phyloP scores from a whole-genome alignment of 306 rosid genomes.

The Adenanthera pavonina region DNA sequence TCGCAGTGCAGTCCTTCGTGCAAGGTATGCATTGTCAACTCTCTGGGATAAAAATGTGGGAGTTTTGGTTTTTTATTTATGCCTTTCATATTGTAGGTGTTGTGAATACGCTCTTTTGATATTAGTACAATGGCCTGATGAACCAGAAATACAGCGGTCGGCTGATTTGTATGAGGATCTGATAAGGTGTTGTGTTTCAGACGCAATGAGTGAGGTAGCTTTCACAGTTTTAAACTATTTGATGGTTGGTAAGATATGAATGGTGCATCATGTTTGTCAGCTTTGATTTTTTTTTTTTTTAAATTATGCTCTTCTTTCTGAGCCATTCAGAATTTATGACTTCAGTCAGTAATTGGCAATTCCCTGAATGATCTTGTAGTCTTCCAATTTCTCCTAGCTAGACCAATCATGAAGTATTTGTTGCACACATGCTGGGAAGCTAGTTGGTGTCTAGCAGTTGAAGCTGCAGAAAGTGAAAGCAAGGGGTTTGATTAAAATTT shows the following conservation, averaged over 20 bases:
- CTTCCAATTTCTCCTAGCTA: not conserved
- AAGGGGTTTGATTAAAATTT: not conserved
- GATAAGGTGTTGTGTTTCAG: constrained; percentile 93
- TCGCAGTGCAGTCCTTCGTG: constrained; percentile 90
- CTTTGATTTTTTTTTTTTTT: constrained; percentile 24
- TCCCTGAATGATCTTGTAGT: not conserved
- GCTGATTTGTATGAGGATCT: constrained; percentile 91
- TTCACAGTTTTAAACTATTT: constrained; percentile 29
- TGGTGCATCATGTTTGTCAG: constrained; percentile 30
- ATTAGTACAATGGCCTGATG: constrained; percentile 98
- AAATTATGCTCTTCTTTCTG: not conserved
- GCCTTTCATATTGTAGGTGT: constrained; percentile 64
- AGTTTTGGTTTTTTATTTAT: constrained; percentile 38
- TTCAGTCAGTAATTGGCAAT: not conserved
- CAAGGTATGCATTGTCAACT: constrained; percentile 64
- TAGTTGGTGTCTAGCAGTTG: constrained; percentile 12
- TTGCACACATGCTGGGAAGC: not conserved
- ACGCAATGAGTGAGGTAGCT: constrained; percentile 98
- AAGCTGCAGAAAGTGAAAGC: not conserved
- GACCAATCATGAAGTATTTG: not conserved
- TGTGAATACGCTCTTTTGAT: constrained; percentile 96
- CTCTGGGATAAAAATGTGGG: not conserved
- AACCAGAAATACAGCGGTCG: constrained; percentile 88
- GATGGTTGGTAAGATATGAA: constrained; percentile 13
- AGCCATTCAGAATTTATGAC: constrained; percentile 26